Evolutionary conservation across 371 early-diverging fungal species (phyloP).

Genomic region (Nematocida ausubeli): DNA sequence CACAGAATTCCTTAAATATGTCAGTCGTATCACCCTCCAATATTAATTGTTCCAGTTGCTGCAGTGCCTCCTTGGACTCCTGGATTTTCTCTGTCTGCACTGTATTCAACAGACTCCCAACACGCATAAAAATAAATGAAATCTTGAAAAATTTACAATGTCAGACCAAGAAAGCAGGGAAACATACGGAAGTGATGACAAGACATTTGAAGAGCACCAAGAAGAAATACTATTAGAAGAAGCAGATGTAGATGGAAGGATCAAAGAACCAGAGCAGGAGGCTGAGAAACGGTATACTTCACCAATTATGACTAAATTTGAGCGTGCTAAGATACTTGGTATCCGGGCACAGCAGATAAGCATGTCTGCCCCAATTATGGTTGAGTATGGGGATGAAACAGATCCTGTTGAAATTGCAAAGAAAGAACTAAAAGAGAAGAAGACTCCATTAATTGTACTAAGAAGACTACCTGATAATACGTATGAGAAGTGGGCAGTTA

Average conservation of each 20-base stretch:
- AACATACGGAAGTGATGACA: conserved; percentile 46
- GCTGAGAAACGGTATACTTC: conserved; percentile 72
- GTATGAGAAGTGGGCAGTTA: conserved; percentile 91
- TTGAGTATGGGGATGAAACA: conserved; percentile 87
- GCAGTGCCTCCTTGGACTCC: conserved; percentile 28
- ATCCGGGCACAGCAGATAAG: conserved; percentile 71
- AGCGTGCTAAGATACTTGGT: conserved; percentile 89
- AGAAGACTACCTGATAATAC: conserved; percentile 89
- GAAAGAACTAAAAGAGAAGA: conserved; percentile 86
- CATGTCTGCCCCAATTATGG: conserved; percentile 95
- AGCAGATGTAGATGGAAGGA: background rate
- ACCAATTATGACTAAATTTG: conserved; percentile 99
- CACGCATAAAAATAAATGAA: conserved; percentile 41
- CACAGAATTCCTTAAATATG: conserved; percentile 37
- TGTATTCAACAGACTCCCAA: conserved; percentile 35
- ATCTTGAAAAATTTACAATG: conserved; percentile 40
- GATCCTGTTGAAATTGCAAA: conserved; percentile 94
- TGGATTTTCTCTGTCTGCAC: conserved; percentile 44
- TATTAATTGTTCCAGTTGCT: conserved; percentile 16
- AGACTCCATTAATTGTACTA: conserved; percentile 87
- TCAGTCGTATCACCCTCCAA: conserved; percentile 9
- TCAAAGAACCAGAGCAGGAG: conserved; percentile 19
- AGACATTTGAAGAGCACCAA: conserved; percentile 47
- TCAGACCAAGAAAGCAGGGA: conserved; percentile 52
- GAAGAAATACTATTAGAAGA: conserved; percentile 34